Conservation (phyloP, 495 filamentous ascomycete species). For the Penicillium angulare region DNA sequence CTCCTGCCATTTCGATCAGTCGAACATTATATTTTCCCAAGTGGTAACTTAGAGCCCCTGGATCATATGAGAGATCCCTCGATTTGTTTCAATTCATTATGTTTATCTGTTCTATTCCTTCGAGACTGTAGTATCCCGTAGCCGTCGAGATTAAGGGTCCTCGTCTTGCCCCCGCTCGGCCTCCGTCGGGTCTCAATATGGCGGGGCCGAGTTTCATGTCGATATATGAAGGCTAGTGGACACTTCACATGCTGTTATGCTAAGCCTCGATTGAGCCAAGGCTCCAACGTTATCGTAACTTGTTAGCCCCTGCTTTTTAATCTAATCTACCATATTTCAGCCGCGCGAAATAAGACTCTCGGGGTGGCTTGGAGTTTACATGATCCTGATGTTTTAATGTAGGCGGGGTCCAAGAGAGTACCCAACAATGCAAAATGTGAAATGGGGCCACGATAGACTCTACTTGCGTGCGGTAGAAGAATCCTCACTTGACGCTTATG, state of each 20-base stretch:
- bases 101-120: background rate
- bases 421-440: too few relatives aligned
- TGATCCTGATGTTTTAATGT: constrained; percentile 4
- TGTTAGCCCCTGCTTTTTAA: background rate
- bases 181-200: constrained; percentile 22
- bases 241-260: constrained; percentile 12
- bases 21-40: too few relatives aligned
- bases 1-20: constrained; percentile 7
- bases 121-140: too few relatives aligned
- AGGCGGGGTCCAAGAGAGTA: too few relatives aligned
- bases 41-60: background rate
- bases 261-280: background rate
- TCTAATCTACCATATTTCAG: background rate
- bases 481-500: background rate
- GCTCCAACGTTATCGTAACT: background rate
- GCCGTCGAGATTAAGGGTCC: constrained; percentile 8
- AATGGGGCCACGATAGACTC: constrained; percentile 3
- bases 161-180: constrained; percentile 15
- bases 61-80: background rate
- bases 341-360: constrained; percentile 13
- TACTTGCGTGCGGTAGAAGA: constrained; percentile 2
- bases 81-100: too few relatives aligned
- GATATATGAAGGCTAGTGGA: background rate
- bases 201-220: constrained; percentile 15
- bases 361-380: constrained; percentile 15